Conservation (phyloP, 768 basidiomycete genomes). For the Hericium rajendrae region DNA sequence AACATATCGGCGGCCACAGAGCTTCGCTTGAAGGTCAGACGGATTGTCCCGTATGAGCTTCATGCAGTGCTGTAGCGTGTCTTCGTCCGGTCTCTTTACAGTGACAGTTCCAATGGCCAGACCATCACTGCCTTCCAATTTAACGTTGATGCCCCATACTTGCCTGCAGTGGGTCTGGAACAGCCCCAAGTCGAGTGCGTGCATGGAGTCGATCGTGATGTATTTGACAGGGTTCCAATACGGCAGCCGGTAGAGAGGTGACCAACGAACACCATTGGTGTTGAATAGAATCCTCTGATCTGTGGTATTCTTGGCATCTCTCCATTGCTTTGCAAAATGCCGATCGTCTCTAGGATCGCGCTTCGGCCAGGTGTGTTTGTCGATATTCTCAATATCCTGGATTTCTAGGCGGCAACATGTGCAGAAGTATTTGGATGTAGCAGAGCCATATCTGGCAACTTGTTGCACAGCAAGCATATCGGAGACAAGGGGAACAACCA, state of each 20-base stretch:
- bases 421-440: not conserved
- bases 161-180: constrained; percentile 3
- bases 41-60: not conserved
- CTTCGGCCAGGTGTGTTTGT: not conserved
- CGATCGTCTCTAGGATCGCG: not conserved
- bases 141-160: constrained; percentile 18
- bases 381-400: not conserved
- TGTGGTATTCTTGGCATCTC: not conserved
- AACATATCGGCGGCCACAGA: not conserved
- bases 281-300: not conserved
- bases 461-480: not conserved
- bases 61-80: not conserved
- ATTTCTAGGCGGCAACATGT: not conserved
- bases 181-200: not conserved
- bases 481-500: not conserved
- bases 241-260: not conserved
- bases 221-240: not conserved
- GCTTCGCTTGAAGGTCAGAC: not conserved
- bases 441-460: not conserved
- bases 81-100: too few relatives aligned
- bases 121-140: constrained; percentile 16
- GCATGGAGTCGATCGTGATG: not conserved
- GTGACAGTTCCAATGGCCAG: too few relatives aligned
- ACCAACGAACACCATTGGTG: not conserved
- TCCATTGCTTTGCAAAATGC: not conserved